These are phyloP conservation scores for Kingdonia uniflora DNA, from an alignment of 164 flowering plant genomes.

Conservation along the genomic window DNA sequence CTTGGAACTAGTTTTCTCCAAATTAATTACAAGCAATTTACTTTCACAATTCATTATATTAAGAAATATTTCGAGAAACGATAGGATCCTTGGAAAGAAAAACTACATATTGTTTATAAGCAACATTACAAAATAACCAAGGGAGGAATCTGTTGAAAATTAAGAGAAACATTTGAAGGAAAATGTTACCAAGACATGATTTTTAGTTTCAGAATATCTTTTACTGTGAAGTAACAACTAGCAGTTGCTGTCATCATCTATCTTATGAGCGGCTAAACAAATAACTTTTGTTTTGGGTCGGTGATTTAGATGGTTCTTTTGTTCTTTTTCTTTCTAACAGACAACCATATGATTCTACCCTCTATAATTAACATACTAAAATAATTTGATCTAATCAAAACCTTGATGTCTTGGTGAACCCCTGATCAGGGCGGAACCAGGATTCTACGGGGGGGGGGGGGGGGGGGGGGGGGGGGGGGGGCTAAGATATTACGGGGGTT, in stretches of 20 bases:
- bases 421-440: too few species aligned
- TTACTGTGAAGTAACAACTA: background rate
- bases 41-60: too few species aligned
- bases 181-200: background rate
- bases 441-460: too few species aligned
- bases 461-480: too few species aligned
- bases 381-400: background rate
- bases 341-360: background rate
- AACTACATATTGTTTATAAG: too few species aligned
- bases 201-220: conserved; percentile 7
- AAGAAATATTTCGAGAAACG: too few species aligned
- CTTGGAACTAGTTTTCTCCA: too few species aligned
- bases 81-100: too few species aligned
- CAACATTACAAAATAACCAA: background rate
- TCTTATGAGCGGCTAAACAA: conserved; percentile 14
- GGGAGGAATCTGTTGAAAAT: background rate
- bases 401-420: too few species aligned
- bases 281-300: conserved; percentile 7
- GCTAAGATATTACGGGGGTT: too few species aligned
- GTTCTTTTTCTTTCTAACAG: background rate
- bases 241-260: background rate
- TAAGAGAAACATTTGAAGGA: background rate
- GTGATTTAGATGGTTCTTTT: conserved; percentile 8
- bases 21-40: too few species aligned
- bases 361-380: background rate